These are phyloP conservation scores for Chlamydomonas sp. DNA, from an alignment of 139 green algal species.

Conservation along the genomic window DNA sequence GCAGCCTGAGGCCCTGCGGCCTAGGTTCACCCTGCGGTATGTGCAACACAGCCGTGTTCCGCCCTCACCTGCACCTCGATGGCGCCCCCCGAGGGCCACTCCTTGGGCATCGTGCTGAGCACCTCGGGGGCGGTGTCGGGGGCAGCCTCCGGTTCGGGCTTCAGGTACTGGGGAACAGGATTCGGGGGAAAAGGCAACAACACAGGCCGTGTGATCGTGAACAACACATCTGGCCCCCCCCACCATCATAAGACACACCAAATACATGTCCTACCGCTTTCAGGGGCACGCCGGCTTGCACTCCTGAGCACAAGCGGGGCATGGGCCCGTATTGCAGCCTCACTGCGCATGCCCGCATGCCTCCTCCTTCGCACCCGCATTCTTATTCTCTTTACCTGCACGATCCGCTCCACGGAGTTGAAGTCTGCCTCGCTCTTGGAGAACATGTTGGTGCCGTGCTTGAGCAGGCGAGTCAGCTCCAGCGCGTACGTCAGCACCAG, in stretches of 20 bases:
- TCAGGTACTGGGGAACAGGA: conserved; percentile 41
- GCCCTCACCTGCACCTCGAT: conserved; percentile 48
- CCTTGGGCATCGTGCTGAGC: conserved; percentile 9
- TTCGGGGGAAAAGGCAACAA: background rate
- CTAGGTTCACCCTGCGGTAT: no score
- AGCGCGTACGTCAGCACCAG: conserved; percentile 77
- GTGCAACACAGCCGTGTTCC: no score
- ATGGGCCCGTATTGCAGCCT: no score
- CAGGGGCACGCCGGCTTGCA: no score
- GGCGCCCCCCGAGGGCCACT: conserved; percentile 50
- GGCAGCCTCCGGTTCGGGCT: conserved; percentile 49
- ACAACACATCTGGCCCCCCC: no score
- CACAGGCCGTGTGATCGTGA: background rate
- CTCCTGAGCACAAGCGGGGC: no score
- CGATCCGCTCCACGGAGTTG: conserved; percentile 95
- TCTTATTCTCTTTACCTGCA: conserved; percentile 35
- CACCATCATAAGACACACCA: background rate
- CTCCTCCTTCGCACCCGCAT: no score
- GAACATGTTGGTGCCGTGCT: conserved; percentile 79
- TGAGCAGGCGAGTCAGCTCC: conserved; percentile 89
- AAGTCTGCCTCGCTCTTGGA: conserved; percentile 90
- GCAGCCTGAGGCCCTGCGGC: no score
- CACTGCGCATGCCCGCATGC: no score
- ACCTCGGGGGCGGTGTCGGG: conserved; percentile 56
- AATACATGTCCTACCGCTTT: no score